Base-by-base conservation (phyloP, 306 rosid genomes). In the Prunus padus region DNA sequence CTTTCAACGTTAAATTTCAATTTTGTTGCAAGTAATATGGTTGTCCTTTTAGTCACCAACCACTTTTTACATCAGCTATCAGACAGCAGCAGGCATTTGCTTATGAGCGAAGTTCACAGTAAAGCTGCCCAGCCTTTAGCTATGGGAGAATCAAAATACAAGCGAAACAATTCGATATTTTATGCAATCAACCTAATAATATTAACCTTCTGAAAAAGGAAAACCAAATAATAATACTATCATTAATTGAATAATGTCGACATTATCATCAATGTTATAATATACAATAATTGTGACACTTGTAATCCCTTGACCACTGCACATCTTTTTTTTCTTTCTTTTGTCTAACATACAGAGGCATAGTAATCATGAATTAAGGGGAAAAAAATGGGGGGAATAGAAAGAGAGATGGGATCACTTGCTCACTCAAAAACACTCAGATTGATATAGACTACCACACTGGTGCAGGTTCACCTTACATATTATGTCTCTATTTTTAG, bases 401-500 rank as follows among this genome's bases (percentile, higher is more conserved):
- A 33, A 33, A 15, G 22, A 33, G 52, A 47, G 19, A 15, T 7
- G 9, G 42, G 42, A 37, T 37, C 42, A 37, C 18, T 47, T 4
- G 16, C 52, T 47, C 52, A 11, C 52, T 47, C 52, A 31, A 19
- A 30, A 52, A 52, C 74, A 31, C 2, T 23, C 63, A 47, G 62
- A 74, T 22, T 37, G 46, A 42, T 56, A 64, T 44, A 26, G 33
- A 31, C 15, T 46, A 70, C 42, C 82, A 55, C 22, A 20, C 6
- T 25, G 20, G 31, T 60, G 75, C 67, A 52, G 45, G 66, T 37
- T 33, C 50, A 55, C 61, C 55, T 59, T 69, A 40, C 80, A 69
- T 59, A 47, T 80, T 67, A 95, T 59, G 99, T 76, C 50, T 90
- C 99, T 46, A 95, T 95, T 81, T 92, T 95, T 79, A 95, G 99